Conservation (phyloP, 176 grass and related monocot species). For the Zea mays region DNA sequence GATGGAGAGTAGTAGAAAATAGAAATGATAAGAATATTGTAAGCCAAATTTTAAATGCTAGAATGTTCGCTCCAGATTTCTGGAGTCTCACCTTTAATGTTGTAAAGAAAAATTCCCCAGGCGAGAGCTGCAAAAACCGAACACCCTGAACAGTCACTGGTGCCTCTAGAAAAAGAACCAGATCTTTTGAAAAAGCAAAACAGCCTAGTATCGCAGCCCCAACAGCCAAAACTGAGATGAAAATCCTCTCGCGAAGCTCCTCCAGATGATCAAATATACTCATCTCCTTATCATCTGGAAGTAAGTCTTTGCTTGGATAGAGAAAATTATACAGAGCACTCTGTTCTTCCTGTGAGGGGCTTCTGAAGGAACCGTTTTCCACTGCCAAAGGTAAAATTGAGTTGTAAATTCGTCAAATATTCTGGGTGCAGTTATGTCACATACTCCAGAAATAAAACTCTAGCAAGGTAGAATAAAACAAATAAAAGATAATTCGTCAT, state of each 20-base stretch:
- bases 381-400: conserved; percentile 38
- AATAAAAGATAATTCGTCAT: conserved; percentile 4
- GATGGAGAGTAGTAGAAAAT: not conserved
- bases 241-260: conserved; percentile 87
- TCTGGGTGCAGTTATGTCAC: conserved; percentile 15
- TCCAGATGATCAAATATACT: conserved; percentile 96
- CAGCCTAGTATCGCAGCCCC: conserved; percentile 85
- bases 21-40: conserved; percentile 5
- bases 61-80: conserved; percentile 7
- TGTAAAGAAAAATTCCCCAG: conserved; percentile 99
- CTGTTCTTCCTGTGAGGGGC: conserved; percentile 49
- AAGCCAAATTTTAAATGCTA: not conserved
- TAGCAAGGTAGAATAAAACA: conserved; percentile 21
- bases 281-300: conserved; percentile 98
- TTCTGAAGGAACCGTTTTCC: conserved; percentile 47
- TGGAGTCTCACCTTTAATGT: conserved; percentile 76
- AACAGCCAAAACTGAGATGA: conserved; percentile 84
- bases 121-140: conserved; percentile 90
- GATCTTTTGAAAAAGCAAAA: conserved; percentile 85
- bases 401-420: conserved; percentile 1
- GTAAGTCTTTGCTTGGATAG: conserved; percentile 88
- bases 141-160: conserved; percentile 93
- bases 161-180: conserved; percentile 80
- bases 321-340: conserved; percentile 74
- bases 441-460: conserved; percentile 19